These are phyloP conservation scores for Ophiostoma sp. DNA, from an alignment of 2,329 filamentous ascomycete species.

Conservation along the genomic window DNA sequence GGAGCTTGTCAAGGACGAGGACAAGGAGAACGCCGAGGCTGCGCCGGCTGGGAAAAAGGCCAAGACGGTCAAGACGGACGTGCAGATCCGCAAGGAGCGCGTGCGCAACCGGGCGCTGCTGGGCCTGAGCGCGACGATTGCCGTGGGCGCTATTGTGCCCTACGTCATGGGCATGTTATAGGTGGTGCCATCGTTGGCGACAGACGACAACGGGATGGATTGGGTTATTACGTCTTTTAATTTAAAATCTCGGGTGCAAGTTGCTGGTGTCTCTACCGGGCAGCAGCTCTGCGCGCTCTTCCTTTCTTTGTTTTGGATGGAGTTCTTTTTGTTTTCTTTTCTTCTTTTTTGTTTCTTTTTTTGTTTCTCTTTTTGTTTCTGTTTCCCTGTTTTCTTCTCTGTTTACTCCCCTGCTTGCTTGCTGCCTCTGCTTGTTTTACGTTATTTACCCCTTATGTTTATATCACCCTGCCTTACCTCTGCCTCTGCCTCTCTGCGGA, in stretches of 20 bases:
- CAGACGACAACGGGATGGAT: not conserved
- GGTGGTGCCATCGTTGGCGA: not conserved
- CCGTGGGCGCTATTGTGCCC: constrained; percentile 50
- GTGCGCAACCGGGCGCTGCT: constrained; percentile 81
- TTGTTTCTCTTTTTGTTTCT: not conserved
- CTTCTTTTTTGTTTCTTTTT: not conserved
- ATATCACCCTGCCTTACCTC: constrained; percentile 8
- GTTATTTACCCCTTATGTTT: not conserved
- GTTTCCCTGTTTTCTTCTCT: not conserved
- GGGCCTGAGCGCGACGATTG: constrained; percentile 79
- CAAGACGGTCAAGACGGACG: constrained; percentile 76
- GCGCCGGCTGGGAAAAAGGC: constrained; percentile 59
- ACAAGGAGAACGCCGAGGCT: constrained; percentile 45
- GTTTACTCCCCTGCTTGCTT: constrained; percentile 5
- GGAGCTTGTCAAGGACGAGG: constrained; percentile 55
- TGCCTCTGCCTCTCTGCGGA: not conserved
- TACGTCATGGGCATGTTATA: constrained; percentile 31
- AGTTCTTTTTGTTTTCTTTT: constrained; percentile 15
- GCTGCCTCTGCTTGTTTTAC: not conserved
- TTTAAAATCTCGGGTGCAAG: not conserved
- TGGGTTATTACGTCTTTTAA: constrained; percentile 13
- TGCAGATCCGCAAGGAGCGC: constrained; percentile 76
- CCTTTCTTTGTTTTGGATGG: constrained; percentile 10
- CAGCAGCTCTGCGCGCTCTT: not conserved
- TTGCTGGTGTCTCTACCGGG: not conserved